Percentiles rank a stretch among this genome's conserved stretches.
Conservation (phyloP, 1,139 yeast genomes). For the Candida neerlandica region DNA sequence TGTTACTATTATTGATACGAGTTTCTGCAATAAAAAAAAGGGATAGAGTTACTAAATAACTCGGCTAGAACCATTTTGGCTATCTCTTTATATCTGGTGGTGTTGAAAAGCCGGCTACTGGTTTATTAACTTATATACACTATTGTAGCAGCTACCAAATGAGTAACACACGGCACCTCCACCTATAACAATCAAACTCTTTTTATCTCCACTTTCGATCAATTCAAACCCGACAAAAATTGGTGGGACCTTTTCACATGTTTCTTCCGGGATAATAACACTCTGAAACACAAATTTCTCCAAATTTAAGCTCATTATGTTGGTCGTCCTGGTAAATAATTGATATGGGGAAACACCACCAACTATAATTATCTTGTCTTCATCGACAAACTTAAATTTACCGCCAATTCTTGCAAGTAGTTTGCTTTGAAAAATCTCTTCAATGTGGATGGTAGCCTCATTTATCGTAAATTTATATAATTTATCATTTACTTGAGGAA, state of each 20-base stretch:
- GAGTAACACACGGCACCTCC: slow-evolving; percentile 89
- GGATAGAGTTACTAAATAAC: too few relatives aligned
- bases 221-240: slow-evolving; percentile 63
- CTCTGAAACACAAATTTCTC: slow-evolving; percentile 19
- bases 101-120: too few relatives aligned
- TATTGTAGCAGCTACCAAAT: slow-evolving; percentile 72
- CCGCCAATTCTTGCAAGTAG: slow-evolving; percentile 49
- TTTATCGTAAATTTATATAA: slow-evolving; percentile 35
- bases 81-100: not conserved
- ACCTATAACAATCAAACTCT: slow-evolving; percentile 41
- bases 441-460: slow-evolving; percentile 1
- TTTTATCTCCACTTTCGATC: slow-evolving; percentile 18
- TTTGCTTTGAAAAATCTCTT: slow-evolving; percentile 11
- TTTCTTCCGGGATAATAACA: slow-evolving; percentile 30
- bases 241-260: slow-evolving; percentile 47
- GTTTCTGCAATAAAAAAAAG: too few relatives aligned
- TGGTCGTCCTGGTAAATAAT: slow-evolving; percentile 35
- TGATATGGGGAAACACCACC: slow-evolving; percentile 62
- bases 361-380: slow-evolving; percentile 41
- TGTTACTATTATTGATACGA: too few relatives aligned
- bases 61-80: too few relatives aligned
- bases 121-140: slow-evolving; percentile 17
- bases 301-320: slow-evolving; percentile 20
- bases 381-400: slow-evolving; percentile 26
- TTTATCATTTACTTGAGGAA: slow-evolving; percentile 35